Conservation (phyloP, 1,284 basidiomycete genomes). For the Trametes pubescens region DNA sequence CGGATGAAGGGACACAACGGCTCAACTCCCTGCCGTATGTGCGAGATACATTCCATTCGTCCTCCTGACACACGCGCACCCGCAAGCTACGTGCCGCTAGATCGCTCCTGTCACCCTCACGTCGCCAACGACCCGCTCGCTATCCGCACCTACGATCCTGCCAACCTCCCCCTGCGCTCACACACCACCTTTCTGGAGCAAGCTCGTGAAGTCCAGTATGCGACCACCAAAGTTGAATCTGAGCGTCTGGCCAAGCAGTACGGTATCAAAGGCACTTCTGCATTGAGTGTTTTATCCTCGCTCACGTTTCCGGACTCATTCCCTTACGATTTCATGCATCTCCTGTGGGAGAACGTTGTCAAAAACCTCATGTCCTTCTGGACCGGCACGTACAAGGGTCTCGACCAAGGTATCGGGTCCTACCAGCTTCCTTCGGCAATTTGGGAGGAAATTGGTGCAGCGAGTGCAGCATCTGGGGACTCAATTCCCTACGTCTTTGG, state of each 20-base stretch:
- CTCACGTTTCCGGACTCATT: slow-evolving; percentile 52
- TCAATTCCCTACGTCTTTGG: slow-evolving; percentile 53
- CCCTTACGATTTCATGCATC: slow-evolving; percentile 58
- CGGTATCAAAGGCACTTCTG: slow-evolving; percentile 51
- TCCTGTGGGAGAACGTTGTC: slow-evolving; percentile 53
- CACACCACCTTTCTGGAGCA: slow-evolving; percentile 41
- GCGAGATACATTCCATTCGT: slow-evolving; percentile 48
- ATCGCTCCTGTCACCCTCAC: slow-evolving; percentile 25
- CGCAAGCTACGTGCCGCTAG: slow-evolving; percentile 46
- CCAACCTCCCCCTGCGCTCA: slow-evolving; percentile 50
- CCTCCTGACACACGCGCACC: slow-evolving; percentile 38
- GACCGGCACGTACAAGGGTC: slow-evolving; percentile 50
- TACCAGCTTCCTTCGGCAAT: slow-evolving; percentile 43
- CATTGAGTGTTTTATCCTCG: slow-evolving; percentile 45
- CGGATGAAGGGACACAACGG: slow-evolving; percentile 58
- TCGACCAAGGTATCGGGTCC: slow-evolving; percentile 42
- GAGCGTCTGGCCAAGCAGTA: slow-evolving; percentile 44
- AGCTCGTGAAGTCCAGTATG: slow-evolving; percentile 46
- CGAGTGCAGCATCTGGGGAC: slow-evolving; percentile 39
- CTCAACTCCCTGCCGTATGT: slow-evolving; percentile 52
- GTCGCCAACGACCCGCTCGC: background rate
- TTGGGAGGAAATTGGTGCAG: slow-evolving; percentile 51
- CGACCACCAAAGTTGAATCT: slow-evolving; percentile 34
- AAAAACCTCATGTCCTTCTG: slow-evolving; percentile 50
- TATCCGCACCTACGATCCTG: slow-evolving; percentile 42